Evolutionary conservation across 805 yeast genomes (phyloP), one percentile per base, ranked within the genome.

Genomic region (Wilhelminamyces savonicus): DNA sequence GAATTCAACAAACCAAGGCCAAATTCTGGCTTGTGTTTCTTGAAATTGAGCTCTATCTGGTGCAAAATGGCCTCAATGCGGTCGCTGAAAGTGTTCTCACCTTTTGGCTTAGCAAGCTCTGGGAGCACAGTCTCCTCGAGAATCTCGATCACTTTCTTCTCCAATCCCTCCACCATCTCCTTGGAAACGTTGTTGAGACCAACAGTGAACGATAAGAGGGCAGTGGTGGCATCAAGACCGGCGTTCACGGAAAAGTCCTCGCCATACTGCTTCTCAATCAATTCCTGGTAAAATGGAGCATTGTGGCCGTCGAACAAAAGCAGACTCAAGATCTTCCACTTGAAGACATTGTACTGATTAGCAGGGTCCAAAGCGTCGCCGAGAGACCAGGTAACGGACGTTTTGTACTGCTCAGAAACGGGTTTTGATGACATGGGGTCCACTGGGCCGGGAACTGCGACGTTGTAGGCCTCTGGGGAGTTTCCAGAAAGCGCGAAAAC

Each of bases 281-380:
- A 62, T n/a, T 74, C 74, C 54, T 87, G 85, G 54, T 88, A 85
- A 32, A 92, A 66, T 5, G 94, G 90, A 5, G 97, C 81, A 9
- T 92, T 82, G 48, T 90, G 97, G 2, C 97, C 97, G 50, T 85
- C 95, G 41, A 80, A 73, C 20, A 92, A 62, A 30, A 92, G 60
- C 15, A 78, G 72, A 13, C 83, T 74, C 27, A 87, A 58, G 7
- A 87, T 61, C 34, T 78, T 80, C 68, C 87, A 64, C 26, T 82
- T 67, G 51, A 88, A 82, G 0, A 86, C 63, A 30, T 77, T 80
- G 46, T 82, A 81, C 7, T 70, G 66, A 27, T 44, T 50, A 2
- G 31, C 16, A 43, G 82, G 79, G 4, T 62, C 65, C 8, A 65
- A 49, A 3, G 96, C 85, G 12, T 69, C 58, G 6, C 95, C 95